Evolutionary conservation across 176 grass and related monocot genomes (phyloP).

Genomic region (Eremochloa ophiuroides): DNA sequence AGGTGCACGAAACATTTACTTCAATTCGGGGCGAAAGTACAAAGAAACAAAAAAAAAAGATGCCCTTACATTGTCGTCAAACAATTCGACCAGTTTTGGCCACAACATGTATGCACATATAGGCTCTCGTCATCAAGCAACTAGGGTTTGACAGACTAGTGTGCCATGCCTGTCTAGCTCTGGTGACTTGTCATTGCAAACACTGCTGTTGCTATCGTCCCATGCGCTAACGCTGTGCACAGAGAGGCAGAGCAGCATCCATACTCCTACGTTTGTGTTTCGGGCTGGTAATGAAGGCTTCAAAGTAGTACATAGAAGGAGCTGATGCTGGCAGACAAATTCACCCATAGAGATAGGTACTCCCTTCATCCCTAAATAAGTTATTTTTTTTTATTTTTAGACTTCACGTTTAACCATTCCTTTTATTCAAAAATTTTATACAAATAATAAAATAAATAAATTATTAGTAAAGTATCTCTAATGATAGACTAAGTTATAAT

Average conservation of each 20-base stretch:
- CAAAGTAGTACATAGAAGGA: too few species aligned
- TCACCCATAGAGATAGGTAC: too few species aligned
- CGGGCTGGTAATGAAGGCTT: too few species aligned
- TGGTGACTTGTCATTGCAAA: conserved; percentile 21
- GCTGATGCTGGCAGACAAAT: too few species aligned
- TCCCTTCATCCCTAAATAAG: too few species aligned
- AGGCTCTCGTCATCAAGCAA: background rate
- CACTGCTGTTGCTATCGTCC: background rate
- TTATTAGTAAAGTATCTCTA: too few species aligned
- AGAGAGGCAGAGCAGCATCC: background rate
- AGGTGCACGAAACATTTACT: conserved; percentile 8
- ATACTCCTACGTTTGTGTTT: background rate
- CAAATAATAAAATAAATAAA: too few species aligned
- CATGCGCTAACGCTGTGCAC: background rate
- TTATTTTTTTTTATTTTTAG: too few species aligned
- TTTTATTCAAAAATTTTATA: too few species aligned
- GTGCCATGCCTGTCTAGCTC: background rate
- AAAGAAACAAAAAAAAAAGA: background rate
- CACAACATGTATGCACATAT: background rate
- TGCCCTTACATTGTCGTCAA: background rate
- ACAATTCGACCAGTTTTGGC: background rate
- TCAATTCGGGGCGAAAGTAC: background rate
- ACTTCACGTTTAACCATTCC: too few species aligned
- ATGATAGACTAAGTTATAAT: too few species aligned
- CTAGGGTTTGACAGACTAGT: conserved; percentile 4